These are phyloP conservation scores for Penicillium turbatum DNA, from an alignment of 495 filamentous ascomycete species.

Conservation along the genomic window DNA sequence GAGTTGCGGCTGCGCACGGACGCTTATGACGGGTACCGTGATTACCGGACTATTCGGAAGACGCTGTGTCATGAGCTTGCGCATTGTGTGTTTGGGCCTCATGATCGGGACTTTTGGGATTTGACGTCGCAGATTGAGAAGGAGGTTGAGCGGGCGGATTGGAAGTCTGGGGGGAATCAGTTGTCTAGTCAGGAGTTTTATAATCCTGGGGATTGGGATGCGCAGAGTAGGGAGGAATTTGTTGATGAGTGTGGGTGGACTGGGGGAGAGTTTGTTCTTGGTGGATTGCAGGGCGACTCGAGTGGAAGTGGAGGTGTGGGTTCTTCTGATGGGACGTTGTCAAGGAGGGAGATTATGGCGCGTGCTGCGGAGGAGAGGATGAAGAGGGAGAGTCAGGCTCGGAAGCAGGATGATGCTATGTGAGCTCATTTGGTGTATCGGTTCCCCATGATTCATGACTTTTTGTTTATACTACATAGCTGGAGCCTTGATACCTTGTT, in stretches of 20 bases:
- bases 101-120: conserved; percentile 86
- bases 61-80: conserved; percentile 94
- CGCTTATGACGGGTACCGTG: conserved; percentile 87
- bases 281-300: conserved; percentile 43
- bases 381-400: conserved; percentile 48
- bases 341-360: conserved; percentile 68
- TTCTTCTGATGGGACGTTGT: conserved; percentile 30
- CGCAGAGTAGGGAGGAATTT: conserved; percentile 48
- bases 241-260: conserved; percentile 81
- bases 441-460: conserved; percentile 1
- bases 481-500: conserved; percentile 2
- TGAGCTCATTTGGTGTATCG: conserved; percentile 4
- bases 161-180: conserved; percentile 59
- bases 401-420: conserved; percentile 26
- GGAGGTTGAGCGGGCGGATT: conserved; percentile 79
- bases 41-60: conserved; percentile 84
- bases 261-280: conserved; percentile 83
- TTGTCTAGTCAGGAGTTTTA: conserved; percentile 68
- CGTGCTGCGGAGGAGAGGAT: conserved; percentile 70
- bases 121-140: conserved; percentile 78
- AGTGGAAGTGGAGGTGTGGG: conserved; percentile 20
- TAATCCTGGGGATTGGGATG: conserved; percentile 56
- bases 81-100: conserved; percentile 80
- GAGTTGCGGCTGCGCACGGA: conserved; percentile 88
- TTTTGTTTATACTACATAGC: not conserved